Percentiles rank a stretch among this genome's conserved stretches.
Conservation (phyloP, 495 filamentous ascomycete genomes). For the Zalerion maritima region DNA sequence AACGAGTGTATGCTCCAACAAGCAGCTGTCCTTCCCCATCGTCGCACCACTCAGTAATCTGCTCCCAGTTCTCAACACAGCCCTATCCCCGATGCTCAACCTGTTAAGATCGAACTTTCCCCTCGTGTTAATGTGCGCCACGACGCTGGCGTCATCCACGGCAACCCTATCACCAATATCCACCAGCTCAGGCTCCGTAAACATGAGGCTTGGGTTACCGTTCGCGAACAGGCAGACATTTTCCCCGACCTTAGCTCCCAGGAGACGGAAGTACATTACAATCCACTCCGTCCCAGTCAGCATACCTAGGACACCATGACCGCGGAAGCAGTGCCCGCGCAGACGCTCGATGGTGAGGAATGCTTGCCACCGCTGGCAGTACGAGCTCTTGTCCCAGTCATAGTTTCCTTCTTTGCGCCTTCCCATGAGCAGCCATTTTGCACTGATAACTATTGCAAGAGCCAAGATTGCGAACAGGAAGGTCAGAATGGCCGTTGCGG, state of each 20-base stretch:
- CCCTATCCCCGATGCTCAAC: slow-evolving; percentile 25
- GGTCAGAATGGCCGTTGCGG: slow-evolving; percentile 15
- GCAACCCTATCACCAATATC: slow-evolving; percentile 28
- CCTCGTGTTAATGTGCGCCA: slow-evolving; percentile 29
- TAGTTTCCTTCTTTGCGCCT: slow-evolving; percentile 25
- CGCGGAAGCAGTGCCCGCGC: slow-evolving; percentile 25
- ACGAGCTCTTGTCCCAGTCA: slow-evolving; percentile 31
- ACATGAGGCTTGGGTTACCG: slow-evolving; percentile 25
- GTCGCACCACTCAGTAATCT: slow-evolving; percentile 26
- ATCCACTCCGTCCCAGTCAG: slow-evolving; percentile 27
- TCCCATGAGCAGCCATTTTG: slow-evolving; percentile 29
- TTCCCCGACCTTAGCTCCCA: slow-evolving; percentile 28
- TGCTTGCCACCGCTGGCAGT: slow-evolving; percentile 32
- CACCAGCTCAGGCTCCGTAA: slow-evolving; percentile 35
- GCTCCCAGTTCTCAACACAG: slow-evolving; percentile 27
- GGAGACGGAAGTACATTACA: slow-evolving; percentile 24
- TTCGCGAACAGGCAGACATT: slow-evolving; percentile 32
- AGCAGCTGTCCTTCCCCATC: slow-evolving; percentile 27
- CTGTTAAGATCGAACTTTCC: slow-evolving; percentile 32
- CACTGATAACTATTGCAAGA: slow-evolving; percentile 17
- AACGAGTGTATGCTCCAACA: slow-evolving; percentile 33
- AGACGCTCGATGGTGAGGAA: slow-evolving; percentile 28
- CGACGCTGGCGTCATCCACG: slow-evolving; percentile 32
- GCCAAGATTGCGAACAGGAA: slow-evolving; percentile 18
- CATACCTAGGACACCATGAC: slow-evolving; percentile 25